Evolutionary conservation across 2,329 filamentous ascomycete genomes (phyloP).

Genomic region (Stachybotrys chlorohalonatus): DNA sequence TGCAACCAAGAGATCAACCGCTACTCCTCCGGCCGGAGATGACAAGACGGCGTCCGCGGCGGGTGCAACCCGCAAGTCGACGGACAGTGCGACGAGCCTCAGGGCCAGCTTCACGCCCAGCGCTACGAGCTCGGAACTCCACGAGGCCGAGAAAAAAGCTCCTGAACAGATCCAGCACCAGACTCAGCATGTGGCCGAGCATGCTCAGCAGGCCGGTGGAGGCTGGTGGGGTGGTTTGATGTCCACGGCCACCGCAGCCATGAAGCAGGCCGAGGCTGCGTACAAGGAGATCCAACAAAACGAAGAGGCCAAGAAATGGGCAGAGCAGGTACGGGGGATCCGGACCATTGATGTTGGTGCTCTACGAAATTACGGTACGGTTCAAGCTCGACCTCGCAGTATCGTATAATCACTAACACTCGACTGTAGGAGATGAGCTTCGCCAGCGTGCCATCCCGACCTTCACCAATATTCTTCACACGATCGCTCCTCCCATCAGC

Average conservation of each 20-base stretch:
- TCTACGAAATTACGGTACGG: constrained; percentile 41
- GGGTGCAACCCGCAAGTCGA: constrained; percentile 51
- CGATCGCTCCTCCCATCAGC: constrained; percentile 89
- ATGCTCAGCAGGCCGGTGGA: constrained; percentile 41
- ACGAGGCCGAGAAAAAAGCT: constrained; percentile 46
- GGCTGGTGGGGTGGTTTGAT: constrained; percentile 87
- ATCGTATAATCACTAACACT: background rate
- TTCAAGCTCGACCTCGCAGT: too few relatives aligned
- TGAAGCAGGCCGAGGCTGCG: constrained; percentile 86
- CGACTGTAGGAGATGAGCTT: constrained; percentile 66
- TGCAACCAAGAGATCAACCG: constrained; percentile 33
- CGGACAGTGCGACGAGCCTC: constrained; percentile 64
- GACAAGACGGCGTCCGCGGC: constrained; percentile 41
- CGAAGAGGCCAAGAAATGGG: constrained; percentile 94
- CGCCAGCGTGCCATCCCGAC: constrained; percentile 82
- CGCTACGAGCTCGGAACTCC: constrained; percentile 52
- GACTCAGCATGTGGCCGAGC: background rate
- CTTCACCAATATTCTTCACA: constrained; percentile 90
- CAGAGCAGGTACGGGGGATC: constrained; percentile 75
- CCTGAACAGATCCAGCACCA: constrained; percentile 31
- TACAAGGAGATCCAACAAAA: constrained; percentile 95
- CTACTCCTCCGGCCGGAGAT: constrained; percentile 49
- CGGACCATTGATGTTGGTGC: constrained; percentile 59
- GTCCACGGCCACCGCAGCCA: constrained; percentile 72
- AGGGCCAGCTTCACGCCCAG: constrained; percentile 65